Base-by-base conservation (phyloP, 805 yeast species). In the Cyberlindnera mississippiensis region DNA sequence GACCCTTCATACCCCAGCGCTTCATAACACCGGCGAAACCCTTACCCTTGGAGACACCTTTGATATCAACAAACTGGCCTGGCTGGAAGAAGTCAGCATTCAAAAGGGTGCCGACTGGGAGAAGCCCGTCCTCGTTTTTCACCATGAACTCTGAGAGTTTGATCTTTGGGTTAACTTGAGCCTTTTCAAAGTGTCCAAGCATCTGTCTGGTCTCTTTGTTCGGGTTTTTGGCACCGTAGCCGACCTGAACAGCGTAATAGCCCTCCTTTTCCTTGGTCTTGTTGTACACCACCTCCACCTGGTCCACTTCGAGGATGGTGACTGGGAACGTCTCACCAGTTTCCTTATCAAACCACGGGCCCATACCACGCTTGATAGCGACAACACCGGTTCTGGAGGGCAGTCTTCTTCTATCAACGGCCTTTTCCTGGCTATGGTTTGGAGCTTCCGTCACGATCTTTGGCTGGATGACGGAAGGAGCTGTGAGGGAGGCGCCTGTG, bases 21-120 rank as follows among this genome's bases (percentile, higher is more conserved):
- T 91, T 91, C 96, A 93, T 93, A 18, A 91, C 98, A 78, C 99
- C 99, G 17, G 90, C 87, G 62, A 88, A 88, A 10, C 99, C 99
- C 66, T 93, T 93, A 66, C 99, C 99, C 62, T 88, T 91, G 39
- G 90, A 72, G 15, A 74, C 72, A 13, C 90, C 84, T 60, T 79
- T 75, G 40, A 88, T 68, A 61, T 93, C 99, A 20, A 93, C 90
- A 45, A 68, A 75, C 63, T 88, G 93, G 24, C 97, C 98, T 14
- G 68, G 71, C 43, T 79, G 75, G 62, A 91, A 91, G 63, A 83
- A 90, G 58, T 87, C 89, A 2, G 96, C 96, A 41, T 69, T 76
- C 42, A 93, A 66, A 55, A 80, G 78, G 2, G 89, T 80, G 4
- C 97, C 97, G 8, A 82, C 65, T 11, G 89, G 85, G 40, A 86